Conservation (phyloP, 2,329 filamentous ascomycete genomes). For the Chaetomiaceae sp. region DNA sequence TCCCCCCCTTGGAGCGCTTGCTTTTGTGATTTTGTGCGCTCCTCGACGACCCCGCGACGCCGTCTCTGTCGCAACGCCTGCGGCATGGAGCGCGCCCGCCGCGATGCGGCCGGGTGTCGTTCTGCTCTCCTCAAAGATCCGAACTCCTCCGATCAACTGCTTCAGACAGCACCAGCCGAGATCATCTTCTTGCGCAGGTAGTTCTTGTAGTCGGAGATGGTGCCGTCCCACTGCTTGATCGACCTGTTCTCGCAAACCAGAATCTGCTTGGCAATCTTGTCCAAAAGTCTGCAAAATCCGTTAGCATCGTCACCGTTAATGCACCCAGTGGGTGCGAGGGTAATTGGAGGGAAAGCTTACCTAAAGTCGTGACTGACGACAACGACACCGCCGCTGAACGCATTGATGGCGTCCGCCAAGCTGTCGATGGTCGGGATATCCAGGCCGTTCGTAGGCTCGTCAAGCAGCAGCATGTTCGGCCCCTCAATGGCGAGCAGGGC, state of each 20-base stretch:
- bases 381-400: slow-evolving; percentile 92
- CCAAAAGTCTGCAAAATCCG: slow-evolving; percentile 63
- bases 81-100: not conserved
- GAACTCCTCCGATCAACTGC: slow-evolving; percentile 3
- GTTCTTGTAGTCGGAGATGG: slow-evolving; percentile 95
- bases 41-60: not conserved
- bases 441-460: slow-evolving; percentile 98
- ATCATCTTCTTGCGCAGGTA: slow-evolving; percentile 99
- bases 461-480: slow-evolving; percentile 95
- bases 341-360: slow-evolving; percentile 49
- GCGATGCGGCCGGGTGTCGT: not conserved
- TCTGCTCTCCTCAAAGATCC: not conserved
- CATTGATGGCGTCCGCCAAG: slow-evolving; percentile 95
- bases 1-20: not conserved
- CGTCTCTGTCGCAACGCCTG: not conserved
- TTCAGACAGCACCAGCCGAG: slow-evolving; percentile 75
- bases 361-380: slow-evolving; percentile 99
- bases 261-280: slow-evolving; percentile 99
- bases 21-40: not conserved
- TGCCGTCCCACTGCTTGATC: slow-evolving; percentile 81
- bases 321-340: no score
- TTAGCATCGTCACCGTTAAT: slow-evolving; percentile 3
- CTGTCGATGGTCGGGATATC: slow-evolving; percentile 99
- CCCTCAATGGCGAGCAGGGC: slow-evolving; percentile 90
- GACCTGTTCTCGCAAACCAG: slow-evolving; percentile 99